phyloP scores from a whole-genome alignment of 2,329 filamentous ascomycete genomes.

The Nannizzia gypsea region DNA sequence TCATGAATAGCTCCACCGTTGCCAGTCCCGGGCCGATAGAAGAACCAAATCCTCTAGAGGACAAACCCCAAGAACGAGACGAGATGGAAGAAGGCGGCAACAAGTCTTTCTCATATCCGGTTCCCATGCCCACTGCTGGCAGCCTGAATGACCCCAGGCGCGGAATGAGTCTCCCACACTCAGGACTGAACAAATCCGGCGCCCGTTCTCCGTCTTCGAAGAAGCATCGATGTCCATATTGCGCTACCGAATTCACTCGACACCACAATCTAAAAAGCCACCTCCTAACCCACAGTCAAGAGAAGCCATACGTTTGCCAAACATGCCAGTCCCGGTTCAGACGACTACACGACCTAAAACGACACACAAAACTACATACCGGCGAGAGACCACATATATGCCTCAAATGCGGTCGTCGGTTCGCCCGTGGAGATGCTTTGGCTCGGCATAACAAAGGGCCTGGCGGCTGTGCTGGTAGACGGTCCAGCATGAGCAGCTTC shows the following conservation, averaged over 20 bases:
- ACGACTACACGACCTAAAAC: constrained; percentile 85
- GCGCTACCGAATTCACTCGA: constrained; percentile 88
- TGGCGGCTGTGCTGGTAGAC: constrained; percentile 83
- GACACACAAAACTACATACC: constrained; percentile 91
- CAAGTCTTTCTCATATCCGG: constrained; percentile 54
- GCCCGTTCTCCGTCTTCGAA: constrained; percentile 65
- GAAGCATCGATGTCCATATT: constrained; percentile 85
- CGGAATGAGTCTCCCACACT: constrained; percentile 47
- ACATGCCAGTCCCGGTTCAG: constrained; percentile 90
- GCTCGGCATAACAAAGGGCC: constrained; percentile 92
- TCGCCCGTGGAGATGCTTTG: constrained; percentile 87
- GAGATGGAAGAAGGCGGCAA: constrained; percentile 31
- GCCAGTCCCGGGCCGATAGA: constrained; percentile 38
- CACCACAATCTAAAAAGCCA: constrained; percentile 98
- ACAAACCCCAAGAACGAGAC: constrained; percentile 28
- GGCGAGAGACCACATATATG: constrained; percentile 93
- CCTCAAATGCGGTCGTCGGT: constrained; percentile 85
- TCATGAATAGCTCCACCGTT: constrained; percentile 39
- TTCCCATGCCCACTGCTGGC: constrained; percentile 39
- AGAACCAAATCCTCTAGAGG: constrained; percentile 33
- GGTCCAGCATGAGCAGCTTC: constrained; percentile 75
- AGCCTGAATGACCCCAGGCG: constrained; percentile 41
- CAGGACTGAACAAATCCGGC: constrained; percentile 44
- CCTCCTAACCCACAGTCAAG: constrained; percentile 91
- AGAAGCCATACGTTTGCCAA: constrained; percentile 90